A percentile compares a stretch with the other conserved stretches of the same genome.
Evolutionary conservation across 176 grass and related monocot species (phyloP).

Genomic region (Echinochloa phyllopogon): DNA sequence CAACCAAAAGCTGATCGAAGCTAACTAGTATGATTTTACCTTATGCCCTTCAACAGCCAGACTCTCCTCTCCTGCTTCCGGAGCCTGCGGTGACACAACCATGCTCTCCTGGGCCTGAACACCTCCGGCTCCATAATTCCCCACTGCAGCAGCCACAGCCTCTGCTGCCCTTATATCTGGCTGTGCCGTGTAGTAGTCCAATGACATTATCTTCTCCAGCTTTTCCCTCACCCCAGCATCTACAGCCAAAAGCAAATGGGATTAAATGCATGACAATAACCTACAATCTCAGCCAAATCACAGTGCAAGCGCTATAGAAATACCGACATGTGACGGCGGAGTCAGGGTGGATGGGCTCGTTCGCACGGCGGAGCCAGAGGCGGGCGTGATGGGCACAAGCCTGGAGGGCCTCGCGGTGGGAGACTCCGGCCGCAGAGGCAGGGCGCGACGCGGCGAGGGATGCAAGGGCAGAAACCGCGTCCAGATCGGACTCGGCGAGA

Average conservation of each 20-base stretch:
- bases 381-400: conserved; percentile 70
- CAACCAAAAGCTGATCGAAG: conserved; percentile 2
- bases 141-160: conserved; percentile 76
- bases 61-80: conserved; percentile 40
- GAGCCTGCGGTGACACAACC: conserved; percentile 38
- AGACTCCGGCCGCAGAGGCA: conserved; percentile 59
- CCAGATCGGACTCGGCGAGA: conserved; percentile 71
- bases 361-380: conserved; percentile 62
- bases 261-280: neutral
- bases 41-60: conserved; percentile 37
- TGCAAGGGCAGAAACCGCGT: conserved; percentile 63
- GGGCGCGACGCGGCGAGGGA: conserved; percentile 71
- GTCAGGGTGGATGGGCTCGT: conserved; percentile 69
- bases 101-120: conserved; percentile 45
- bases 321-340: conserved; percentile 70
- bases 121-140: conserved; percentile 47
- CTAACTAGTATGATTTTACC: conserved; percentile 34
- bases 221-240: conserved; percentile 89
- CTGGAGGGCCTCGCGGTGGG: conserved; percentile 79
- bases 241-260: conserved; percentile 23
- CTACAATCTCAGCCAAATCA: conserved; percentile 17
- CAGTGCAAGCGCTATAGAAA: neutral
- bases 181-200: conserved; percentile 76
- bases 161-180: conserved; percentile 65
- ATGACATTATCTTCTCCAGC: conserved; percentile 84